phyloP scores from a whole-genome alignment of 2,329 filamentous ascomycete species.

The Botryosphaeria dothidea region DNA sequence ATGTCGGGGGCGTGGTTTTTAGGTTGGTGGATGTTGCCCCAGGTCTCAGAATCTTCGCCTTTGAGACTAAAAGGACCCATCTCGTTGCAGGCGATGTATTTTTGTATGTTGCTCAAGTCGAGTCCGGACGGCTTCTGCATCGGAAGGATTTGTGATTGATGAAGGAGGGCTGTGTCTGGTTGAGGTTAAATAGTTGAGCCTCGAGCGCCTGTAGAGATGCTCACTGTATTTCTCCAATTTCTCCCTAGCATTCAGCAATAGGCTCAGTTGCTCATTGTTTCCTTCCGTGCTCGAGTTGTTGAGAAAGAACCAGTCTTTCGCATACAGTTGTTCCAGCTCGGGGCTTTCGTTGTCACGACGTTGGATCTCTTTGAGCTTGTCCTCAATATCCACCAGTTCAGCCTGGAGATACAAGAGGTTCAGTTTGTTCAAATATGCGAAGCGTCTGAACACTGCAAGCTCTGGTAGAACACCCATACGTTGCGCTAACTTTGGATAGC shows the following conservation, averaged over 20 bases:
- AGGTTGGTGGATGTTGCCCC: not conserved
- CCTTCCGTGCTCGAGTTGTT: not conserved
- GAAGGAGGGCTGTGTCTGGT: constrained; percentile 18
- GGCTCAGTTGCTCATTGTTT: not conserved
- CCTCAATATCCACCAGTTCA: constrained; percentile 5
- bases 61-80: constrained; percentile 16
- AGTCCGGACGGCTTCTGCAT: constrained; percentile 12
- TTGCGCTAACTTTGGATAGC: constrained; percentile 4
- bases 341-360: not conserved
- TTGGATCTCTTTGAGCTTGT: not conserved
- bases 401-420: constrained; percentile 6
- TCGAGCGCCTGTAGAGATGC: not conserved
- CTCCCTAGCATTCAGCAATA: not conserved
- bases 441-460: constrained; percentile 2
- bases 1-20: not conserved
- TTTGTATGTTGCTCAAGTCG: constrained; percentile 22
- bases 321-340: not conserved
- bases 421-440: not conserved
- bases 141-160: constrained; percentile 18
- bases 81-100: constrained; percentile 15
- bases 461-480: not conserved
- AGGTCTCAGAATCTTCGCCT: not conserved
- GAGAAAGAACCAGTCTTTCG: not conserved
- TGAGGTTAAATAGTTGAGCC: not conserved
- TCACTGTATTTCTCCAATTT: constrained; percentile 8